A percentile compares a stretch with the other conserved stretches of the same genome.
phyloP scores from a whole-genome alignment of 345 rosid genomes.

The Mangifera indica region DNA sequence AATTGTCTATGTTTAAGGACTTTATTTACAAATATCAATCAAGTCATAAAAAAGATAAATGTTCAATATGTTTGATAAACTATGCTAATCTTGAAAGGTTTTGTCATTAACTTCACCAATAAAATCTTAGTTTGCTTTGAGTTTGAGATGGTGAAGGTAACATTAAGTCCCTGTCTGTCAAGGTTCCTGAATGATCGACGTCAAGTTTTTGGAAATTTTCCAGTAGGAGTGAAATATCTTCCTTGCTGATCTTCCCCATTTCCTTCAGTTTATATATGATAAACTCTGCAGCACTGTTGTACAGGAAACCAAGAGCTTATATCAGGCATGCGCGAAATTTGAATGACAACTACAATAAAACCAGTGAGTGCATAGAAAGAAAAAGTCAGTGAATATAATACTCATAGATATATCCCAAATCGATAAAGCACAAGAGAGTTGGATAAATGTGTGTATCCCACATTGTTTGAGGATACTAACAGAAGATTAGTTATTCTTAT shows the following conservation, averaged over 20 bases:
- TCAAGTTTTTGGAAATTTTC: conserved; percentile 48
- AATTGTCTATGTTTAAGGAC: neutral
- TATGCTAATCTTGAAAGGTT: neutral
- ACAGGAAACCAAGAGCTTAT: neutral
- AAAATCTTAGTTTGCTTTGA: neutral
- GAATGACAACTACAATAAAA: neutral
- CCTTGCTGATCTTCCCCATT: conserved; percentile 48
- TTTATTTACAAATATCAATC: neutral
- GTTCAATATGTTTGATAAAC: neutral
- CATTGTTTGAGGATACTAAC: too few relatives aligned
- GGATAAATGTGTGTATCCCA: too few relatives aligned
- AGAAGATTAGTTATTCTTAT: too few relatives aligned
- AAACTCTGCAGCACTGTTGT: conserved; percentile 46
- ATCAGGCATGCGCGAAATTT: neutral
- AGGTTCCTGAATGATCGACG: conserved; percentile 44
- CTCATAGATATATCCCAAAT: too few relatives aligned
- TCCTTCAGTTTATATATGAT: conserved; percentile 39
- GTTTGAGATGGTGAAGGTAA: conserved; percentile 7
- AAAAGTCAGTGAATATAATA: neutral
- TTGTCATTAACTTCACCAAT: neutral
- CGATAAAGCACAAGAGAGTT: too few relatives aligned
- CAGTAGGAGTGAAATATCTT: conserved; percentile 36
- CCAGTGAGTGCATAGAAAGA: neutral
- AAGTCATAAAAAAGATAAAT: neutral
- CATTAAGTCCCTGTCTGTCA: conserved; percentile 36